These are phyloP conservation scores for Penicillium alfredii DNA, from an alignment of 495 filamentous ascomycete genomes.

Conservation along the genomic window DNA sequence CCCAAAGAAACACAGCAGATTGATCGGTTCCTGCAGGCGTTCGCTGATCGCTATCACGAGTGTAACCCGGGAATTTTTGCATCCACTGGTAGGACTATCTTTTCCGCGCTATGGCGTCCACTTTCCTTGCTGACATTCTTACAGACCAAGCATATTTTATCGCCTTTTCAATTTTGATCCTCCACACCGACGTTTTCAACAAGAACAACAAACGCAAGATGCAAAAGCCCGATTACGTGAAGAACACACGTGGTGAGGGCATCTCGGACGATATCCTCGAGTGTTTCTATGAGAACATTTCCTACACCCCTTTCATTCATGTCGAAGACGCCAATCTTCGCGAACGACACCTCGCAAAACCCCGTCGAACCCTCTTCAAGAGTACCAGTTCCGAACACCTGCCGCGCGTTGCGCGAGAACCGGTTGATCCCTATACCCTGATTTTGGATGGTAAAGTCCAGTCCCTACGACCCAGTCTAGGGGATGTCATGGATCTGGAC, in stretches of 20 bases:
- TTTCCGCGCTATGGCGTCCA: background rate
- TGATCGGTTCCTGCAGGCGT: conserved; percentile 85
- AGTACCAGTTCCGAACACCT: conserved; percentile 60
- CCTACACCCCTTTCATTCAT: conserved; percentile 95
- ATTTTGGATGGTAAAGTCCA: conserved; percentile 88
- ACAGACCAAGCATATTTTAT: conserved; percentile 93
- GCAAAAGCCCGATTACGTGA: conserved; percentile 93
- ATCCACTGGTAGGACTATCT: conserved; percentile 50
- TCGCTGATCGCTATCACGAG: conserved; percentile 95
- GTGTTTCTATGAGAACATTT: conserved; percentile 98
- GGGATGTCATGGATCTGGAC: conserved; percentile 85
- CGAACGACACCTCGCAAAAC: conserved; percentile 63
- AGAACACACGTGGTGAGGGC: conserved; percentile 84
- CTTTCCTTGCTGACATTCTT: conserved; percentile 12
- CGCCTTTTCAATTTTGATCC: conserved; percentile 90
- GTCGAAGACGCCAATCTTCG: conserved; percentile 89
- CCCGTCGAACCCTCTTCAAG: conserved; percentile 70
- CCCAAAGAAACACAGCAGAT: conserved; percentile 98
- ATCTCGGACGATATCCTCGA: conserved; percentile 87
- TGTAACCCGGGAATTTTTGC: conserved; percentile 97
- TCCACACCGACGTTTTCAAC: conserved; percentile 98
- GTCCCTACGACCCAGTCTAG: conserved; percentile 72
- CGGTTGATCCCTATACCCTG: conserved; percentile 89
- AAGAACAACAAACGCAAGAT: conserved; percentile 99
- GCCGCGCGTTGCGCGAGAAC: conserved; percentile 64